Base-by-base conservation (phyloP, 2,329 filamentous ascomycete species). In the Penicillium psychrosexuale region DNA sequence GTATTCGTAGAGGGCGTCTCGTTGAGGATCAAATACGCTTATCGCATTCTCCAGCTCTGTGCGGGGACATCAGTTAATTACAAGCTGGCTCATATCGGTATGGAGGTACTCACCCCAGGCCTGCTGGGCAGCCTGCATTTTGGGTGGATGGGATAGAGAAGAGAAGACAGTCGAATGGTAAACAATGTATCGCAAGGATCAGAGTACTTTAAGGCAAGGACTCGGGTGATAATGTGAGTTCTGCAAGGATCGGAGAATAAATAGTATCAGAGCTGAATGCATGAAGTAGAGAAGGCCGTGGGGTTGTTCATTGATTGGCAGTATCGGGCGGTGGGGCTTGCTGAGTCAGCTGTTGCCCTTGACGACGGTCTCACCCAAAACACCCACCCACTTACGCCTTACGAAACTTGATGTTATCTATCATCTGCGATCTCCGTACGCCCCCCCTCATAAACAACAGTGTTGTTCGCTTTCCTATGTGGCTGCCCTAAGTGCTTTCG, bases 1-100 rank as follows among this genome's bases (percentile, higher is more conserved):
- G 78, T 94, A 96, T 68, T 83, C 82, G 80, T 97, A 99, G 66
- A 99, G 90, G 43, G 91, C 91, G 75, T 99, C 94, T 68, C 91
- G 89, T 63, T 85, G 84, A 50, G 89, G 84, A 71, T 99, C 92
- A 68, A 96, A 86, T 58, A 97, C 84, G 70, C 87, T 83, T 75
- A 91, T 80, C 58, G 88, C 86, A 74, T 96, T 96, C 72, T 96
- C 90, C 69, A 94, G 84, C 82, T 96, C 93, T 96, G 69, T 15
- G 37, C 17, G 53, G 46, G 39, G 40, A 43, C n/a, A 33, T 58
- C 58, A 55, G 53, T 60, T 34, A 51, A 52, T 40, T 48, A 19
- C 28, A 37, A 43, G 33, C 44, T 33, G 27, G 43, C 11, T 48
- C 19, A 49, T 46, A 24, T 38, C 44, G 15, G 19, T 50, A 30